These are phyloP conservation scores for Magnusiomyces fungicola DNA, from an alignment of 1,139 yeast species.

Conservation along the genomic window DNA sequence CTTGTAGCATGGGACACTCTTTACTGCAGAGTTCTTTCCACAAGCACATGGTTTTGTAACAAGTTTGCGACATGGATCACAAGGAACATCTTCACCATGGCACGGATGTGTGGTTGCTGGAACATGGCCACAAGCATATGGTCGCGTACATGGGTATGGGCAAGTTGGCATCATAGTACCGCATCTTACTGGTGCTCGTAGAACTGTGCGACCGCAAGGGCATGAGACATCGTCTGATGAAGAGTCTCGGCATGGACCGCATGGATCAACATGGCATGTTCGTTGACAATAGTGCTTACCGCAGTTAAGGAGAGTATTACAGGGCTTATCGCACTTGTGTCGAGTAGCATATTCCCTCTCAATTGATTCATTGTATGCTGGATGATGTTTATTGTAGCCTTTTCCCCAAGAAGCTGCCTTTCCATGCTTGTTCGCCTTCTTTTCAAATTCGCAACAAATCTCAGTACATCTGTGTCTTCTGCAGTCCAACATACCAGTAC, in stretches of 20 bases:
- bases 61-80: constrained; percentile 73
- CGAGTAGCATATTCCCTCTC: constrained; percentile 5
- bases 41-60: constrained; percentile 66
- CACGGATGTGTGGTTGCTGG: constrained; percentile 65
- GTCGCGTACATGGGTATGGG: constrained; percentile 57
- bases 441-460: constrained; percentile 65
- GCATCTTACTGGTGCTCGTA: constrained; percentile 85
- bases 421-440: constrained; percentile 34
- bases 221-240: constrained; percentile 75
- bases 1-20: constrained; percentile 66
- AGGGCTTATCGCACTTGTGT: constrained; percentile 68
- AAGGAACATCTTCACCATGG: constrained; percentile 52
- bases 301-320: constrained; percentile 62
- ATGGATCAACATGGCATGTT: constrained; percentile 77
- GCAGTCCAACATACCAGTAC: constrained; percentile 71
- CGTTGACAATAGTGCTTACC: constrained; percentile 67
- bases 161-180: constrained; percentile 70
- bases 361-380: neutral
- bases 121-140: constrained; percentile 62
- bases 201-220: constrained; percentile 73
- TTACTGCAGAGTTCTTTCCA: constrained; percentile 43
- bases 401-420: constrained; percentile 36
- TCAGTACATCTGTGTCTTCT: constrained; percentile 70
- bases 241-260: constrained; percentile 80
- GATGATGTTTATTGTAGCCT: constrained; percentile 24